A percentile compares a stretch with the other conserved stretches of the same genome.
Conservation (phyloP, 192 early-diverging fungal species). For the Cetraspora pellucida region DNA sequence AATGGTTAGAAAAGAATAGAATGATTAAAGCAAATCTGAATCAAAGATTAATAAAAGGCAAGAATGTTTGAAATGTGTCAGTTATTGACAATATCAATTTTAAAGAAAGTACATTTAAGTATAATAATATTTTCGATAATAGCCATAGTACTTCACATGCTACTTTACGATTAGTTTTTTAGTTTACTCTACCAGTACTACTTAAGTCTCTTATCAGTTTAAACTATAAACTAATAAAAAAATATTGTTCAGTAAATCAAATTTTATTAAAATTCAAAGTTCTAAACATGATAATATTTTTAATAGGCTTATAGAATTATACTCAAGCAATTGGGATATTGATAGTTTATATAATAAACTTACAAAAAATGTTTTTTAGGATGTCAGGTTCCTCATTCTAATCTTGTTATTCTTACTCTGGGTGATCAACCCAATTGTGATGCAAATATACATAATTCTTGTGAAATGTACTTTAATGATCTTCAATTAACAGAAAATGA, state of each 20-base stretch:
- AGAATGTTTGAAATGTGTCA: background rate
- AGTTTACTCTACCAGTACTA: no score
- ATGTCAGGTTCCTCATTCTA: background rate
- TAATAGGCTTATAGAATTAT: background rate
- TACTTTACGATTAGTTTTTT: no score
- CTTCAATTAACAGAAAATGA: background rate
- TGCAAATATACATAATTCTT: background rate
- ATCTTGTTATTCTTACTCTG: background rate
- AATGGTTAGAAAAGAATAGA: background rate
- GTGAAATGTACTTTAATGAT: slow-evolving; percentile 7
- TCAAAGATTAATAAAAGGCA: background rate
- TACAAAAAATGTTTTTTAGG: background rate
- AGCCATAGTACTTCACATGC: background rate
- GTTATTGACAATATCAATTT: slow-evolving; percentile 22
- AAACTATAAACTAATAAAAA: background rate
- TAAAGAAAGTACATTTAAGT: background rate
- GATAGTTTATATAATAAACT: background rate
- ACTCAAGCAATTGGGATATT: background rate
- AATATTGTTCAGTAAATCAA: background rate
- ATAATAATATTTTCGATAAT: background rate
- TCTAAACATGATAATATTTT: background rate
- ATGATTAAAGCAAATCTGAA: background rate
- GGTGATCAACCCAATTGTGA: background rate
- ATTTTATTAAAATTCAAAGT: background rate
- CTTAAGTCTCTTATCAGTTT: no score